Percentiles rank a stretch among this genome's conserved stretches.
These are phyloP conservation scores for Sextonia rubra DNA, from an alignment of 164 flowering plant species.

Conservation along the genomic window DNA sequence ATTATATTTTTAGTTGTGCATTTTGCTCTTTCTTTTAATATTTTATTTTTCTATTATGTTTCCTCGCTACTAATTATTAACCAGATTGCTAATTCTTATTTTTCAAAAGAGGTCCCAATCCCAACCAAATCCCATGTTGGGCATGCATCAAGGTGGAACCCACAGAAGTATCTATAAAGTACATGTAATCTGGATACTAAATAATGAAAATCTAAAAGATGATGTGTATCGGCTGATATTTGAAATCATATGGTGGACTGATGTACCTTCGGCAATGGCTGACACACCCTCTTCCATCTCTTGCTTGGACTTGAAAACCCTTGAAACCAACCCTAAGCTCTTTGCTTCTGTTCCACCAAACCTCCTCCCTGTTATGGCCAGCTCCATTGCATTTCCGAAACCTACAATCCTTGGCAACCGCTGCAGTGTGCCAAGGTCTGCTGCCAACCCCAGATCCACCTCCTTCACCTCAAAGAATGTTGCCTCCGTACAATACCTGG, in stretches of 20 bases:
- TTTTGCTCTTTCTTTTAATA: too few species aligned
- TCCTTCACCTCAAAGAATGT: constrained; percentile 82
- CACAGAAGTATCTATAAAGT: too few species aligned
- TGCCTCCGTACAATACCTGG: constrained; percentile 52
- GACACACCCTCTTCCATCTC: constrained; percentile 51
- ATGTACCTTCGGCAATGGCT: constrained; percentile 60
- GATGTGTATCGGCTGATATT: too few species aligned
- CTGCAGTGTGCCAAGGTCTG: constrained; percentile 90
- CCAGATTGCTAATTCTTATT: too few species aligned
- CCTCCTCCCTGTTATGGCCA: constrained; percentile 72
- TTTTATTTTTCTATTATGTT: too few species aligned
- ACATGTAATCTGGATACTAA: too few species aligned
- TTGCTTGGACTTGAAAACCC: constrained; percentile 45
- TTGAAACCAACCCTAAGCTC: constrained; percentile 65
- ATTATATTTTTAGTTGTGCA: too few species aligned
- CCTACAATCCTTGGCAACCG: constrained; percentile 83
- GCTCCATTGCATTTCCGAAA: constrained; percentile 66
- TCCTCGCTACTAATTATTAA: too few species aligned
- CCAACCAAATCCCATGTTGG: too few species aligned
- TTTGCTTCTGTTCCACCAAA: constrained; percentile 69
- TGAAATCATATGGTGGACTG: background rate
- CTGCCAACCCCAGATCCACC: constrained; percentile 74
- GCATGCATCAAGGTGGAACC: too few species aligned
- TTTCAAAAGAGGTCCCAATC: too few species aligned
- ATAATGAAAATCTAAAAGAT: too few species aligned